Evolutionary conservation across 1,139 yeast genomes (phyloP), one percentile per base, ranked within the genome.

Genomic region (Magnusiomyces tetraspermus): DNA sequence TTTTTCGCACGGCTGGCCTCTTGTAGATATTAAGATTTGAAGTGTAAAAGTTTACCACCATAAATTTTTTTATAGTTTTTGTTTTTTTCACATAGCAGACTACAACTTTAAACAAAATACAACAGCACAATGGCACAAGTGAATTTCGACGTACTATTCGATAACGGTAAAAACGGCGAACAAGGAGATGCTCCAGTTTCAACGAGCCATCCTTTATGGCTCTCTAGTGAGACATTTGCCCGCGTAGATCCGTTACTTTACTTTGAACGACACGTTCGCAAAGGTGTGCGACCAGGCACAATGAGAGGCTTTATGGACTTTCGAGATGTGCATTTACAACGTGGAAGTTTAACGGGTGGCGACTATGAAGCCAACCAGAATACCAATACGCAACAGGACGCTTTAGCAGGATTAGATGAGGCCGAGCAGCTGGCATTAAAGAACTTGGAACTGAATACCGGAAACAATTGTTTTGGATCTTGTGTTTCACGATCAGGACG

Each of bases 241-340:
- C 74, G 95, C 52, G 77, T 90, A 44, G 89, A 94, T 8, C 97
- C 97, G 0, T 95, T 86, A 55, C 69, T 87, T 15, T 85, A 90
- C 3, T 73, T 90, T 50, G 84, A 85, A 63, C 78, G 95, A 62
- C 95, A 89, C 67, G 67, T 90, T 30, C 92, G 90, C 1, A 67
- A 83, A 33, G 82, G 96, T 55, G 86, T 94, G 13, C 81, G 88
- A 15, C 75, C 75, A 1, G 69, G 68, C 53, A 50, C 24, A 37
- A 69, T 82, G 52, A 77, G 97, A 46, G 73, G 76, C 46, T 80
- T 83, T 62, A 76, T 78, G 58, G 96, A 89, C 67, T 86, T 86
- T 68, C 80, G 85, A 58, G 76, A 80, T 2, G 68, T 85, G 1
- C 67, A 71, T 21, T 70, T 82, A 37, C 61, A 63, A 36, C 52